A percentile compares a stretch with the other conserved stretches of the same genome.
Evolutionary conservation across 768 basidiomycete species (phyloP).

Genomic region (Asterophora parasitica): DNA sequence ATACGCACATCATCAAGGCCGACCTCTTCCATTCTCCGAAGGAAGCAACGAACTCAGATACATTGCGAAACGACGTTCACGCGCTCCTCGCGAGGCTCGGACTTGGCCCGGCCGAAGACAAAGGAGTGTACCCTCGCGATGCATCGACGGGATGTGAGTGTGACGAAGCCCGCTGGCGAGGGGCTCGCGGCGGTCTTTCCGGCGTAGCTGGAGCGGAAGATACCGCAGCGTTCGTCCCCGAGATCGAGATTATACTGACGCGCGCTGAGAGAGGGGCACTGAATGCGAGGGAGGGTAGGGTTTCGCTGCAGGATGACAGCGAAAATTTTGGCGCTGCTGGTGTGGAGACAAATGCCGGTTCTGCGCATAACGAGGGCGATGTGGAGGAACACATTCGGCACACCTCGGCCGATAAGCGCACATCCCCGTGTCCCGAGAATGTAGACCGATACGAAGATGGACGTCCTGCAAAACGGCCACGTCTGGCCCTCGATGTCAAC

Average conservation of each 20-base stretch:
- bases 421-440: no score
- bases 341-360: no score
- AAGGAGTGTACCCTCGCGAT: neutral
- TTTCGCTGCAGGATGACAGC: slow-evolving; percentile 1
- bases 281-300: neutral
- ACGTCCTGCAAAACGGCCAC: slow-evolving; percentile 16
- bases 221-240: slow-evolving; percentile 6
- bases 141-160: neutral
- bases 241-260: slow-evolving; percentile 34
- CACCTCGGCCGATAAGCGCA: no score
- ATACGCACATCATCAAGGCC: slow-evolving; percentile 17
- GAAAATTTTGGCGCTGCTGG: no score
- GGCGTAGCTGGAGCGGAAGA: neutral
- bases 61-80: neutral
- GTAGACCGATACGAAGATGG: neutral
- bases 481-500: slow-evolving; percentile 8
- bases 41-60: neutral
- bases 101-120: neutral
- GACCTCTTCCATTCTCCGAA: slow-evolving; percentile 15
- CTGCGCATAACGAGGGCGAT: no score
- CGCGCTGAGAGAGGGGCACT: slow-evolving; percentile 33
- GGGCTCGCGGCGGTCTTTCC: neutral
- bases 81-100: slow-evolving; percentile 1
- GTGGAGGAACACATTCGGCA: no score
- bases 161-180: slow-evolving; percentile 7